Conservation (phyloP, 2,329 filamentous ascomycete genomes). For the Sporothrix inflata region DNA sequence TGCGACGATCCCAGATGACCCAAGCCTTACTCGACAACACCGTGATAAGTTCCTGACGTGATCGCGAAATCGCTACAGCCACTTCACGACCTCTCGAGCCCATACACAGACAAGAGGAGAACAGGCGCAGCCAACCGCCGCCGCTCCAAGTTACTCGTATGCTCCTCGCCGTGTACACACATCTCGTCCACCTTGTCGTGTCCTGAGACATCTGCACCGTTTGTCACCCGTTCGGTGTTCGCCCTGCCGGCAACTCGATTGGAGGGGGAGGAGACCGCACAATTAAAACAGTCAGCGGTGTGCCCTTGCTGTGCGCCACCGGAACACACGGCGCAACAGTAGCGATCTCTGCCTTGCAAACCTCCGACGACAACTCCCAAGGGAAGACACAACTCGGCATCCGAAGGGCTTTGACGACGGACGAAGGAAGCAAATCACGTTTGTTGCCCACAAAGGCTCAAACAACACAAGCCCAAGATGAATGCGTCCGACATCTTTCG, state of each 20-base stretch:
- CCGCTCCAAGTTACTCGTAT: not conserved
- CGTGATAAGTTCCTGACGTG: not conserved
- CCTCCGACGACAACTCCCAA: not conserved
- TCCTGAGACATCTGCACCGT: conserved; percentile 24
- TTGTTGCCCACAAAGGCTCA: not conserved
- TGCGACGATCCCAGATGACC: not conserved
- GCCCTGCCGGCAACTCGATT: not conserved
- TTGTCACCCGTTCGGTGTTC: not conserved
- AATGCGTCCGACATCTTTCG: conserved; percentile 63
- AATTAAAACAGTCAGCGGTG: not conserved
- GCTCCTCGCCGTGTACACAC: not conserved
- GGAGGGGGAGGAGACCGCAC: not conserved
- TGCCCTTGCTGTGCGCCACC: conserved; percentile 4
- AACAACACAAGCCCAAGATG: conserved; percentile 47
- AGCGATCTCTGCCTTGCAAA: not conserved
- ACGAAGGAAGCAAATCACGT: not conserved
- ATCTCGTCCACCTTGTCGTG: not conserved
- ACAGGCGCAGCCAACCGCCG: not conserved
- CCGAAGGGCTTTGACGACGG: not conserved
- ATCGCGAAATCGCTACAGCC: not conserved
- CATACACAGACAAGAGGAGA: not conserved
- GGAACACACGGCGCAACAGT: not conserved
- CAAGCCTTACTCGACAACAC: too few relatives aligned
- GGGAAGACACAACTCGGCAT: not conserved
- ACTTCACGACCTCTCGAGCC: too few relatives aligned